Evolutionary conservation across 2,329 filamentous ascomycete species (phyloP).

Genomic region (Apiospora rasikravindrae): DNA sequence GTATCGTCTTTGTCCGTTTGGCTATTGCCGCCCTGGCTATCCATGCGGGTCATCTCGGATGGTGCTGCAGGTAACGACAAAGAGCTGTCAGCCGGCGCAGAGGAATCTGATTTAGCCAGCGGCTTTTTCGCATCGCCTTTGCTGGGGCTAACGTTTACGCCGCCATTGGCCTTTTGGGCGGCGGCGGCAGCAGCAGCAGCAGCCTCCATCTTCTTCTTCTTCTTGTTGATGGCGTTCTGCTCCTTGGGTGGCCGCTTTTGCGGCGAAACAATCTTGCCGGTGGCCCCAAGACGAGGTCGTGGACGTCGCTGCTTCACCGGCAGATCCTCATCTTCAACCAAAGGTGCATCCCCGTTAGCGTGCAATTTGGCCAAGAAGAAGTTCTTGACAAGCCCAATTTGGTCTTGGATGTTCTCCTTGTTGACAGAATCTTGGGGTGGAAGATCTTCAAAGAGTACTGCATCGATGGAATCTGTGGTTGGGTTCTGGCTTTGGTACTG

Average conservation of each 20-base stretch:
- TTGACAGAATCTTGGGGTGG: conserved; percentile 78
- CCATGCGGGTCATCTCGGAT: conserved; percentile 62
- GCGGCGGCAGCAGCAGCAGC: conserved; percentile 54
- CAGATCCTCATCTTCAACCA: conserved; percentile 93
- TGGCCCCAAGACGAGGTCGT: conserved; percentile 68
- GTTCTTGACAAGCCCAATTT: conserved; percentile 87
- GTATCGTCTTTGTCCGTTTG: conserved; percentile 73
- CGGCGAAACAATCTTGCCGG: conserved; percentile 85
- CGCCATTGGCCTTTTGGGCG: conserved; percentile 37
- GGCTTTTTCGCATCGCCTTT: conserved; percentile 44
- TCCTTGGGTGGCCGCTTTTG: conserved; percentile 83
- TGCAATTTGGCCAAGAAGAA: conserved; percentile 92
- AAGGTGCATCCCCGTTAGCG: conserved; percentile 78
- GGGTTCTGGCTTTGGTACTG: conserved; percentile 79
- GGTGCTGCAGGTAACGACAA: conserved; percentile 44
- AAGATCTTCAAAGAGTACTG: conserved; percentile 70
- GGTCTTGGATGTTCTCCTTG: conserved; percentile 73
- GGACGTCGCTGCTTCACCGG: conserved; percentile 87
- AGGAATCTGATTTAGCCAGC: conserved; percentile 52
- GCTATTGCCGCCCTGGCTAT: conserved; percentile 63
- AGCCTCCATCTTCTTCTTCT: conserved; percentile 80
- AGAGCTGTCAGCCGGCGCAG: conserved; percentile 42
- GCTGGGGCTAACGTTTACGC: conserved; percentile 33
- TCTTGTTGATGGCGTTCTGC: conserved; percentile 83
- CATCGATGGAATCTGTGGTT: conserved; percentile 62